Conservation (phyloP, 2,329 filamentous ascomycete genomes). For the Colletotrichum costaricense region DNA sequence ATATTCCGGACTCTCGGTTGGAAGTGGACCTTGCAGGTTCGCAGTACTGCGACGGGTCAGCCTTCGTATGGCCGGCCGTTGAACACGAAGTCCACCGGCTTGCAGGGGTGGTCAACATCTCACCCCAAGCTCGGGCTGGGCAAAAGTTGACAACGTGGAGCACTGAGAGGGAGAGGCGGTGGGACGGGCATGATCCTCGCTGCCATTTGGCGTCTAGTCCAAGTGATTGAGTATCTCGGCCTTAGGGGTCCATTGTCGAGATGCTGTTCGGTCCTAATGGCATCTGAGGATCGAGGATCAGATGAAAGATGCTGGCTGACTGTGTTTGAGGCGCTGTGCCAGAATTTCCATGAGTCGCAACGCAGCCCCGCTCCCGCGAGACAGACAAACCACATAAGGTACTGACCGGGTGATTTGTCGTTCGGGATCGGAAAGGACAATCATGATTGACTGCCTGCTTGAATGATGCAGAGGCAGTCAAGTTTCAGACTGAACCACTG, state of each 20-base stretch:
- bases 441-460: slow-evolving; percentile 9
- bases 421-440: slow-evolving; percentile 4
- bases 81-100: slow-evolving; percentile 28
- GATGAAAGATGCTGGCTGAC: slow-evolving; percentile 14
- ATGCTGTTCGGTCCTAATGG: slow-evolving; percentile 6
- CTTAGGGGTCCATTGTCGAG: slow-evolving; percentile 13
- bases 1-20: slow-evolving; percentile 27
- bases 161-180: slow-evolving; percentile 19
- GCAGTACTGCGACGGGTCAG: slow-evolving; percentile 16
- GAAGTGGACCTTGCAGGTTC: slow-evolving; percentile 19
- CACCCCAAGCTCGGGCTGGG: neutral
- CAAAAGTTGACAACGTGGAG: neutral
- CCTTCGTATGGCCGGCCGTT: slow-evolving; percentile 29
- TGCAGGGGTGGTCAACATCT: slow-evolving; percentile 20
- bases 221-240: slow-evolving; percentile 11
- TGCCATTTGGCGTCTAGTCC: neutral
- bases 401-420: neutral
- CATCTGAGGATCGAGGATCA: slow-evolving; percentile 1
- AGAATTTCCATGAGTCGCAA: slow-evolving; percentile 19
- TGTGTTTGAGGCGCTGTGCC: slow-evolving; percentile 16
- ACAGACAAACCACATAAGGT: neutral
- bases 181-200: slow-evolving; percentile 29
- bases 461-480: slow-evolving; percentile 11
- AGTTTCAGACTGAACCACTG: slow-evolving; percentile 25
- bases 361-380: neutral